Base-by-base conservation (phyloP, 305 asterid species). In the Fraxinus nigra region DNA sequence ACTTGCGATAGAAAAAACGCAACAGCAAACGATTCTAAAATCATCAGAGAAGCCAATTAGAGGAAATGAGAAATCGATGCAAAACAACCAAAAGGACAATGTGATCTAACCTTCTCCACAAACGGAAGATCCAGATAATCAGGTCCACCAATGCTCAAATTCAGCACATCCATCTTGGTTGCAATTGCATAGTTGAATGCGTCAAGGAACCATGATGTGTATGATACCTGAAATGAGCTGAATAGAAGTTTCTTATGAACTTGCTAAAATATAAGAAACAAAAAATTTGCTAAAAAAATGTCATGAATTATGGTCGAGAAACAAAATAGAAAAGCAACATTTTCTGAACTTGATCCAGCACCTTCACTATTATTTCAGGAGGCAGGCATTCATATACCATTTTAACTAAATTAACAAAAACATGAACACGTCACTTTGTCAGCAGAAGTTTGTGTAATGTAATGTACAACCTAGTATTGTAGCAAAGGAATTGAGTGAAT, bases 181-280 rank as follows among this genome's bases (percentile, higher is more conserved):
- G 98, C 98, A 88, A 96, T 94, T 46, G 99, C 99, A 85, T 94
- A 96, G 83, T 96, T 96, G 90, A 96, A 96, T 80, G 99, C 99
- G 84, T 96, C 99, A 91, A 94, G 99, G 87, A 96, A 96, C 98
- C 98, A 96, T 22, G 99, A 96, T 28, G 99, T 96, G 88, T 93
- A 96, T 75, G 99, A 96, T 84, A 96, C 98, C 99, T 96, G 99
- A 94, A 96, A 88, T 86, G 85, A 93, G 93, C 98, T 96, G 98
- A 94, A 90, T 80, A 89, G 87, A 93, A 85, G 89, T 86, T 93
- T 89, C 95, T 96, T 95, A 93, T 88, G 89, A 86, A 90, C 97
- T 91, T 86, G 87, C 85, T 89, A 88, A 87, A 80, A 83, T 46
- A 80, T 51, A 35, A 56, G 86, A 72, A 80, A 75, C 43, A 24